Conservation (phyloP, 2,329 filamentous ascomycete species). For the Aplosporella prunicola region DNA sequence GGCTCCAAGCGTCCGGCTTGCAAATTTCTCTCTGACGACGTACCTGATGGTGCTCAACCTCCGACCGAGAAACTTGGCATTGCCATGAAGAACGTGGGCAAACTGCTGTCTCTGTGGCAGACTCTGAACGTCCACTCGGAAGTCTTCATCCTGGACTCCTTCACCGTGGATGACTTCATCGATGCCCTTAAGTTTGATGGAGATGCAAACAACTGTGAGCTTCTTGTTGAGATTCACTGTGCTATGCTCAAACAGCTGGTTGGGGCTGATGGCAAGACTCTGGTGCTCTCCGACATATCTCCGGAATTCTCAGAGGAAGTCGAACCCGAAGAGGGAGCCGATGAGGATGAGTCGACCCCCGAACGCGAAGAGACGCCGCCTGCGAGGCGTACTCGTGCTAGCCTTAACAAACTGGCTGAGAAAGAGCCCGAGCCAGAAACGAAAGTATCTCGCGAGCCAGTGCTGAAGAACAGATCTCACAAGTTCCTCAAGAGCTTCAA, state of each 20-base stretch:
- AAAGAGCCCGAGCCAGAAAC: not conserved
- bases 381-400: conserved; percentile 73
- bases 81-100: conserved; percentile 74
- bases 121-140: conserved; percentile 97
- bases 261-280: conserved; percentile 66
- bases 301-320: conserved; percentile 23
- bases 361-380: conserved; percentile 47
- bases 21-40: conserved; percentile 64
- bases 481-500: conserved; percentile 66
- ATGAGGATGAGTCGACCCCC: conserved; percentile 38
- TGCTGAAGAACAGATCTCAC: conserved; percentile 49
- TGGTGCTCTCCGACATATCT: conserved; percentile 63
- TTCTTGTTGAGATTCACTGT: conserved; percentile 87
- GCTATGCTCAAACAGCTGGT: conserved; percentile 82
- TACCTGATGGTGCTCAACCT: conserved; percentile 30
- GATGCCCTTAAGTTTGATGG: conserved; percentile 75
- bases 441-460: not conserved
- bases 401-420: conserved; percentile 54
- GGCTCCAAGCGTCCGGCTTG: conserved; percentile 61
- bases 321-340: conserved; percentile 47
- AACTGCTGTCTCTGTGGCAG: conserved; percentile 85
- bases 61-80: conserved; percentile 45
- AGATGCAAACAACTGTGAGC: conserved; percentile 64
- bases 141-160: conserved; percentile 87
- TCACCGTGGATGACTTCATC: conserved; percentile 93